Base-by-base conservation (phyloP, 2,329 filamentous ascomycete species). In the Colletotrichum lentis region DNA sequence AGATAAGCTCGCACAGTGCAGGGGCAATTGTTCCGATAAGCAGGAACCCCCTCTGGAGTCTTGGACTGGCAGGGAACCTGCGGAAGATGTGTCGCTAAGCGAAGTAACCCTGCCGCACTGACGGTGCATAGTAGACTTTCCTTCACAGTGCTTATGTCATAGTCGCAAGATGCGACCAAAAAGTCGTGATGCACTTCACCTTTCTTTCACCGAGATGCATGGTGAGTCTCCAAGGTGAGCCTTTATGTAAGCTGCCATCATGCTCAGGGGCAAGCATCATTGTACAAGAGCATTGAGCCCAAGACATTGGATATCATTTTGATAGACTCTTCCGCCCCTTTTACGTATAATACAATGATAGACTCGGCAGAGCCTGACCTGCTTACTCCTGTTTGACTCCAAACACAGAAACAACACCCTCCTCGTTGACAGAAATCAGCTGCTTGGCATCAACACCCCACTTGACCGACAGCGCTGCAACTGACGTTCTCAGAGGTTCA, bases 381-480 rank as follows among this genome's bases (percentile, higher is more conserved):
- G 16, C 24, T 61, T 64, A 70, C 12, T 67, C 79, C 77, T 84
- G 84, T 77, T 86, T 83, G 62, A 81, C 78, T 56, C 86, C 84
- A 71, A 97, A 81, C 71, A 96, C 85, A 67, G 87, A 92, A 61
- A 98, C 80, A 53, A 89, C 86, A 18, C 95, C 95, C 57, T 94
- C 90, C 18, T 81, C 83, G 74, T 91, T 92, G 71, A 97, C 84
- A 20, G 90, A 86, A 59, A 97, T 83, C 73, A 98, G 82, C 73
- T 88, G 90, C 78, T 89, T 89, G 12, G 91, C 95, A 57, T 87
- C 85, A 27, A 85, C 81, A 8, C 93, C 93, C 95, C 95, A 99
- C 69, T 86, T 84, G 55, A 96, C 84, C 22, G 90, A 88, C 37
- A 90, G 87, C 0, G 91, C 90, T 18, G 91, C 86, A 27, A 93